Evolutionary conservation across 2,329 filamentous ascomycete species (phyloP), one percentile per base, ranked within the genome.

Genomic region (Tolypocladium ophioglossoides): DNA sequence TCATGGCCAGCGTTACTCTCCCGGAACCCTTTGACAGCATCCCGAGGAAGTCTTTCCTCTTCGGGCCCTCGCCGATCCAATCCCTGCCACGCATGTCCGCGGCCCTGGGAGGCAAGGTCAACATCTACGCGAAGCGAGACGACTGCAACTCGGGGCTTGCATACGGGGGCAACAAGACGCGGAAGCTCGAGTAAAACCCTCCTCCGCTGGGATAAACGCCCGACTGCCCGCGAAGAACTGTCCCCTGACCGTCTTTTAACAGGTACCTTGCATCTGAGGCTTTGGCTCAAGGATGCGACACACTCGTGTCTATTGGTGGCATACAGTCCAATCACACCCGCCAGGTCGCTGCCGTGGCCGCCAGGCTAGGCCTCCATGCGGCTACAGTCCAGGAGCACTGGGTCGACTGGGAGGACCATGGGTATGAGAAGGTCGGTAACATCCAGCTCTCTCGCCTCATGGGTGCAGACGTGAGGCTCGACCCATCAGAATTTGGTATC

Each of bases 301-400:
- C 83, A 1, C 74, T 87, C 24, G 78, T 87, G 57, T 82, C 78
- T 59, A 84, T 86, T 84, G 85, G n/a, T 56, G 85, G 85, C 52
- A 75, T 86, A 6, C 85, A 87, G 62, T 84, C 80, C 52, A 88
- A 88, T 73, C 84, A 87, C 66, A 87, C 84, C 2, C 78, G 84
- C 14, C 79, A 83, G 59, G 84, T 87, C 0, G 80, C 84, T 0
- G 84, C 83, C 0, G 79, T 82, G 2, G 82, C 83, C 0, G 73
- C 78, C 24, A 75, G 76, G 49, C 68, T 81, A 1, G 83, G 83
- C 0, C 72, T 87, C 24, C 74, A 78, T 57, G 74, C 73, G 49
- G 72, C 78, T 57, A 72, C 57, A 59, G 81, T 57, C 0, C 84
- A 87, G 67, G 84, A 87, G 68, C 75, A 84, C 63, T 87, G 84